Evolutionary conservation across 148 eudicot genomes (phyloP).

Genomic region (Pouteria glomerata): DNA sequence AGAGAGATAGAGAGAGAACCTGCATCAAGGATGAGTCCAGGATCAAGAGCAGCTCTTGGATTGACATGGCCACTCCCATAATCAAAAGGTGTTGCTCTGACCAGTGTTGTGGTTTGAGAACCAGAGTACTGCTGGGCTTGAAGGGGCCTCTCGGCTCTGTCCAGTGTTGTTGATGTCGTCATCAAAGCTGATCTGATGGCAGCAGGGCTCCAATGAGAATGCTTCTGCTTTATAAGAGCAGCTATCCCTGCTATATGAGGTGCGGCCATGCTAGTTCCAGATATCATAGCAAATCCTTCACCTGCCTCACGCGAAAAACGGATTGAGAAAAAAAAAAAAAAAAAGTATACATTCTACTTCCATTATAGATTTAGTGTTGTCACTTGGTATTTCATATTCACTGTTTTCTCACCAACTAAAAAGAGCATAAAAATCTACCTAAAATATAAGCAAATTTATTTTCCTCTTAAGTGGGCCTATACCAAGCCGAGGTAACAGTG

Average conservation of each 20-base stretch:
- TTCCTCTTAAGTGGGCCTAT: background rate
- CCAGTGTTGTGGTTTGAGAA: conserved; percentile 57
- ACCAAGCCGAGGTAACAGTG: background rate
- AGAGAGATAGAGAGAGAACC: conserved; percentile 33
- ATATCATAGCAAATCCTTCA: conserved; percentile 93
- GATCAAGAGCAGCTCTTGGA: conserved; percentile 95
- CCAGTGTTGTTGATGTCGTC: conserved; percentile 74
- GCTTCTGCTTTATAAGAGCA: conserved; percentile 90
- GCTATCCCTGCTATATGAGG: conserved; percentile 99
- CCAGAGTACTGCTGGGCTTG: conserved; percentile 86
- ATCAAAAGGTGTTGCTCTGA: conserved; percentile 88
- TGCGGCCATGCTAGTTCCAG: conserved; percentile 99
- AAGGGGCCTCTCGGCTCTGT: conserved; percentile 71
- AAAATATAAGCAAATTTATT: background rate
- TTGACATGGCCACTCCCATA: conserved; percentile 95
- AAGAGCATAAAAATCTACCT: background rate
- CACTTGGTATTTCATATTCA: no score
- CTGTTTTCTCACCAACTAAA: background rate
- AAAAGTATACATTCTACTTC: background rate
- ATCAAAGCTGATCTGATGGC: conserved; percentile 96
- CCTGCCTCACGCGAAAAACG: conserved; percentile 40
- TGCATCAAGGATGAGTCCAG: conserved; percentile 93
- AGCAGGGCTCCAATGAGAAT: conserved; percentile 97
- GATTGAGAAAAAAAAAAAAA: background rate
- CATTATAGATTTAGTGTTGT: no score